Conservation (phyloP, 2,329 filamentous ascomycete genomes). For the Aspergillus neoniger region DNA sequence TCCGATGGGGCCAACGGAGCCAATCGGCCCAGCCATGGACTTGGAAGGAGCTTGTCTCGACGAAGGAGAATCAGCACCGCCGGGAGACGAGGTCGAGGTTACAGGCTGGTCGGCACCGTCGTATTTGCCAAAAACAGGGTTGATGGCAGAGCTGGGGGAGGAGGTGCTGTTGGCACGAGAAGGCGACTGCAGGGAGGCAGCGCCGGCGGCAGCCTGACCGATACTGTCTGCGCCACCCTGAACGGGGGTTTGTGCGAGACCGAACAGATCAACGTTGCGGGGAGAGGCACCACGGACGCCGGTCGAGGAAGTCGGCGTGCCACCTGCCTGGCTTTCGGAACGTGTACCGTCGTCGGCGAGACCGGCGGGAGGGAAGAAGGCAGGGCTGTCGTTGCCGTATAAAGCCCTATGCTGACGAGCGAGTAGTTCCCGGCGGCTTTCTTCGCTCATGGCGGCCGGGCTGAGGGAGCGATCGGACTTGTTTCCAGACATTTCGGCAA, state of each 20-base stretch:
- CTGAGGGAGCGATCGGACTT: slow-evolving; percentile 87
- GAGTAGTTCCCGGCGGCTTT: slow-evolving; percentile 93
- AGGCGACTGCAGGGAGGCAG: slow-evolving; percentile 53
- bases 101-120: slow-evolving; percentile 65
- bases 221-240: slow-evolving; percentile 55
- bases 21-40: slow-evolving; percentile 54
- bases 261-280: slow-evolving; percentile 72
- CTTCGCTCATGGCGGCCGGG: slow-evolving; percentile 85
- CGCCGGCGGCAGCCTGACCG: slow-evolving; percentile 46
- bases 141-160: slow-evolving; percentile 61
- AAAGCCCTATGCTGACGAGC: slow-evolving; percentile 92
- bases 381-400: slow-evolving; percentile 72
- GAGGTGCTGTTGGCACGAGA: slow-evolving; percentile 81
- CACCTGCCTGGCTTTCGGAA: slow-evolving; percentile 66
- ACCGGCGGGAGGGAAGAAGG: slow-evolving; percentile 66
- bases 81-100: slow-evolving; percentile 84
- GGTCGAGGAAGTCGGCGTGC: slow-evolving; percentile 59
- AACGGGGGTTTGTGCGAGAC: slow-evolving; percentile 51
- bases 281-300: slow-evolving; percentile 74
- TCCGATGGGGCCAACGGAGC: slow-evolving; percentile 85
- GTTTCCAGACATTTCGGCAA: slow-evolving; percentile 68
- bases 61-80: slow-evolving; percentile 71
- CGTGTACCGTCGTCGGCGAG: slow-evolving; percentile 71
- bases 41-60: slow-evolving; percentile 62
- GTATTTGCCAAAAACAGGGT: slow-evolving; percentile 58